Evolutionary conservation across 495 filamentous ascomycete species (phyloP), one percentile per base, ranked within the genome.

Genomic region (Hyaloscypha bicolor): DNA sequence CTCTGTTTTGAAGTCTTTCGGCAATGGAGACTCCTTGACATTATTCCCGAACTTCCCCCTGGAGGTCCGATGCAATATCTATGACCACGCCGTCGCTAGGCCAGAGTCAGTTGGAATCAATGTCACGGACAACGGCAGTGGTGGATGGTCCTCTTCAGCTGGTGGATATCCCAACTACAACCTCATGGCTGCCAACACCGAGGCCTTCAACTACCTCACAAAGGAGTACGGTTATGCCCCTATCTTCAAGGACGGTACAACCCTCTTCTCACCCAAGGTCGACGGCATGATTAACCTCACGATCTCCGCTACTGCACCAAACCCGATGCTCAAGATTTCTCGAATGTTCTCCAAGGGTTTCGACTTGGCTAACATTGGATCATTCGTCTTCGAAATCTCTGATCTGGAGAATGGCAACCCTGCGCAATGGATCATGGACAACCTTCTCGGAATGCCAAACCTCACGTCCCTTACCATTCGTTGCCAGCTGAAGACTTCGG

Each of bases 21-120:
- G 35, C 2, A 2, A 4, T 5, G 37, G 9, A 53, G 30, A 11
- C 4, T 14, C 56, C n/a, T 61, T 69, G 11, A 42, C 42, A 4
- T 22, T 66, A 6, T 70, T 66, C 57, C 9, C 25, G 37, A 62
- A 58, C 16, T 48, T 70, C n/a, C 68, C 68, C 9, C 19, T 32
- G 21, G 68, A 70, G 51, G 3, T 70, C 4, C 45, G 59, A 4
- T 8, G 29, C 11, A 62, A 62, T 21, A 66, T 70, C 59, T 58
- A 66, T 9, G 25, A n/a, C 21, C 22, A 22, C 11, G 51, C 48
- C 14, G 21, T 52, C 39, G 5, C 9, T 4, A 8, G n/a, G 16
- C 30, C 37, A 9, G 37, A 59, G 53, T 35, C n/a, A 12, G 16
- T 19, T 51, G 0, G n/a, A 1, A 19, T 29, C 29, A 56, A 25